Percentiles rank a stretch among this genome's conserved stretches.
Conservation (phyloP, 352 stramenopile species). For the Phytophthora palmivora region DNA sequence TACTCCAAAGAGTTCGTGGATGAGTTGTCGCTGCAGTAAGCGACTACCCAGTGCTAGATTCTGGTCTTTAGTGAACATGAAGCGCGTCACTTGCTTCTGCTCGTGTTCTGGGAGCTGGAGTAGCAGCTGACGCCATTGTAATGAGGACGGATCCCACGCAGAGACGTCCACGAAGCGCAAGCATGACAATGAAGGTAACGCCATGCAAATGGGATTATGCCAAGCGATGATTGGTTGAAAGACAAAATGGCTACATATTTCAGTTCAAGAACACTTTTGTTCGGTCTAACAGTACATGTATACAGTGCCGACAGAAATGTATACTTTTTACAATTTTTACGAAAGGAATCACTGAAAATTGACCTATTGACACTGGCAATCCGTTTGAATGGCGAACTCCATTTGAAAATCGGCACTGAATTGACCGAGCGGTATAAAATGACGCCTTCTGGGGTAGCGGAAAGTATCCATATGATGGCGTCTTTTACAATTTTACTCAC, state of each 20-base stretch:
- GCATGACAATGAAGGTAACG: not conserved
- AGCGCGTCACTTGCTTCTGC: constrained; percentile 57
- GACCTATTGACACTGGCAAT: no score
- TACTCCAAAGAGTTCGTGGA: constrained; percentile 47
- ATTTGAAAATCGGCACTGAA: no score
- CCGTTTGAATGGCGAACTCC: no score
- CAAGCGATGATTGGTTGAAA: not conserved
- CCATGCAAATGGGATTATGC: not conserved
- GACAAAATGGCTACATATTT: constrained; percentile 7
- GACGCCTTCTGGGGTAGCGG: no score
- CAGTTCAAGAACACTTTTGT: no score
- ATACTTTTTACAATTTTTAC: no score
- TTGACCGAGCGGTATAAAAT: no score
- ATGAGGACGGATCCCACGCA: constrained; percentile 42
- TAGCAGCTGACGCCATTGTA: constrained; percentile 46
- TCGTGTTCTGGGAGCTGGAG: constrained; percentile 45
- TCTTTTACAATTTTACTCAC: no score
- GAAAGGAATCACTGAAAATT: no score
- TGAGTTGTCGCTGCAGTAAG: constrained; percentile 61
- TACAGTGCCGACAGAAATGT: no score
- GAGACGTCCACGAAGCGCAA: constrained; percentile 55
- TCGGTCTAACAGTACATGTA: no score
- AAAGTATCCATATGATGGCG: no score
- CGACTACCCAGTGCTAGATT: constrained; percentile 71
- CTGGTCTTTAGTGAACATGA: constrained; percentile 76